Base-by-base conservation (phyloP, 1,284 basidiomycete species). In the Puccinia polysora region DNA sequence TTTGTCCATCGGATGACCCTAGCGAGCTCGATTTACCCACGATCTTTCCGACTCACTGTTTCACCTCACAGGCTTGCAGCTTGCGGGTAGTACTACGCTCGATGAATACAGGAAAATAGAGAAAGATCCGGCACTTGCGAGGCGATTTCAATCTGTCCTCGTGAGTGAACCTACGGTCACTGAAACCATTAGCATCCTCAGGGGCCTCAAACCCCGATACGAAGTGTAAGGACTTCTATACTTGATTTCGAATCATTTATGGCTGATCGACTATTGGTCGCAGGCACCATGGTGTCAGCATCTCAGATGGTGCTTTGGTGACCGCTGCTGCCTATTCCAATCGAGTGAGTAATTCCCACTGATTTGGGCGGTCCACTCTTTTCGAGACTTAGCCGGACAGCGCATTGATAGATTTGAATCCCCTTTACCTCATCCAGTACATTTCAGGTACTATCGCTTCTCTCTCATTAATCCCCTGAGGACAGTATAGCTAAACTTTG, bases 81-180 rank as follows among this genome's bases (percentile, higher is more conserved):
- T 93, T 1, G 88, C 93, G 5, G 91, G 91, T 34, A 90, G 91
- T 0, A 93, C 91, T 0, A 93, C 91, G 3, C 86, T 89, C 88
- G 79, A 71, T 62, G 92, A 96, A 78, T 96, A 93, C 79, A 84
- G 90, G 38, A 91, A 91, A 80, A 95, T 96, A 53, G 90, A 88
- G 63, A 95, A 94, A 80, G 93, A 96, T 76, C 88, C 90, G 0
- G 92, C 92, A 0, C 85, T 96, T 0, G 90, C 93, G 75, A 84
- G 91, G 30, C 86, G 92, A 0, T 96, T 96, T 82, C 91, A 93
- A 78, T 89, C 90, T 0, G 87, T 96, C 2, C 83, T 84, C 56
- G 90, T 95, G 65, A 88, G 91, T 60, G 93, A 96, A 78, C 93
- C 92, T 0, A 87, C 86, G 0, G 89, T 92, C 6, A 87, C 59